Base-by-base conservation (phyloP, 257 asterid genomes). In the Solanum dulcamara region DNA sequence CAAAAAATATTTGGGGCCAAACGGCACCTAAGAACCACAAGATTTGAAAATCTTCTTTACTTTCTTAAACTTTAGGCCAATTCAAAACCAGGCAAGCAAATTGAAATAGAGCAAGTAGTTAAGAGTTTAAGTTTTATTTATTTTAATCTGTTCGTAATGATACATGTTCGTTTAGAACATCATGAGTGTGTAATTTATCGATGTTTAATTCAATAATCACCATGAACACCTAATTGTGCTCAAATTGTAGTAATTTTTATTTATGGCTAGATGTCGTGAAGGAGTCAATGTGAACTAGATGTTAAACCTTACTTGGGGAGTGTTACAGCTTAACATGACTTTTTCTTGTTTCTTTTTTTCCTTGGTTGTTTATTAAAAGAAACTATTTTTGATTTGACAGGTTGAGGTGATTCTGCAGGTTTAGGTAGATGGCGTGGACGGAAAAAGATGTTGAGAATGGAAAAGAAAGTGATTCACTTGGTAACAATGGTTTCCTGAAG, bases 351-450 rank as follows among this genome's bases (percentile, higher is more conserved):
- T 7, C 42, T n/a, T n/a, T 37, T 37, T 70, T 38, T 66, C 74
- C 50, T 33, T 10, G 18, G 80, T 35, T 70, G 80, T 20, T 70
- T 70, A 37, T 37, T 77, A 17, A 48, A 77, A 15, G 64, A 77
- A 28, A 44, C 42, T 48, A 10, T 2, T 74, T 72, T 75, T 46
- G 7, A 10, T 77, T 77, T 1, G 35, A 48, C 60, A 77, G 75
- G 81, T 84, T 67, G 86, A 88, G 91, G 88, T 66, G 62, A 81
- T 57, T 53, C 67, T 84, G 84, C 79, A 38, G 74, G 89, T 84
- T 77, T 83, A 80, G 72, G 66, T 81, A 88, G 87, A 94, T 93
- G 97, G 97, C 90, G 50, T 86, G 89, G 91, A 89, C 87, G n/a
- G 94, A 89, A 85, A 89, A 86, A 85, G 93, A 89, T 84, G 92